Percentiles rank a stretch among this genome's conserved stretches.
Evolutionary conservation across 306 rosid species (phyloP).

Genomic region (Trifolium fragiferum): DNA sequence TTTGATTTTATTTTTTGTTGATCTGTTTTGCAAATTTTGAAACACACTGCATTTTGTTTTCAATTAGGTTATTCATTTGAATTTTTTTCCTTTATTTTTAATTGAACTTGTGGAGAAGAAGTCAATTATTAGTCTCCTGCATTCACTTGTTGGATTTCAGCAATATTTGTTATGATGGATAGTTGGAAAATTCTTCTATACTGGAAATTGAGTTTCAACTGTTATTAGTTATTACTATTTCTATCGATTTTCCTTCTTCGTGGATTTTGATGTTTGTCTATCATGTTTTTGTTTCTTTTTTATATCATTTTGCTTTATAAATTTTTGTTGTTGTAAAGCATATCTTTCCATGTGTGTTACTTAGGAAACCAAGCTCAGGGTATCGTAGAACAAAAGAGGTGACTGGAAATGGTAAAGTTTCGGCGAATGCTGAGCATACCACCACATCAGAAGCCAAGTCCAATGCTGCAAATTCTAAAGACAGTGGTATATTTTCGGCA

Average conservation of each 20-base stretch:
- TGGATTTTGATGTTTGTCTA: background rate
- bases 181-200: background rate
- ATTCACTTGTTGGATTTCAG: constrained; percentile 16
- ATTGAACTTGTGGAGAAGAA: constrained; percentile 3
- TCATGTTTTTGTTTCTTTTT: background rate
- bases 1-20: background rate
- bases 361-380: constrained; percentile 78
- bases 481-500: constrained; percentile 69
- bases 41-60: background rate
- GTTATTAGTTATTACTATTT: background rate
- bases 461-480: constrained; percentile 47
- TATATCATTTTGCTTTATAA: background rate
- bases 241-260: background rate
- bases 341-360: constrained; percentile 28
- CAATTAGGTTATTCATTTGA: background rate
- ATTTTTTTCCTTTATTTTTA: background rate
- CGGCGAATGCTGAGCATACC: constrained; percentile 49
- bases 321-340: constrained; percentile 3
- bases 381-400: constrained; percentile 70
- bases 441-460: constrained; percentile 44
- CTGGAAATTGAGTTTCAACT: background rate
- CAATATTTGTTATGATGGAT: constrained; percentile 1
- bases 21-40: constrained; percentile 9
- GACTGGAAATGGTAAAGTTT: constrained; percentile 67
- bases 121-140: background rate